Base-by-base conservation (phyloP, 805 yeast species). In the Maudiozyma saulgeensis region DNA sequence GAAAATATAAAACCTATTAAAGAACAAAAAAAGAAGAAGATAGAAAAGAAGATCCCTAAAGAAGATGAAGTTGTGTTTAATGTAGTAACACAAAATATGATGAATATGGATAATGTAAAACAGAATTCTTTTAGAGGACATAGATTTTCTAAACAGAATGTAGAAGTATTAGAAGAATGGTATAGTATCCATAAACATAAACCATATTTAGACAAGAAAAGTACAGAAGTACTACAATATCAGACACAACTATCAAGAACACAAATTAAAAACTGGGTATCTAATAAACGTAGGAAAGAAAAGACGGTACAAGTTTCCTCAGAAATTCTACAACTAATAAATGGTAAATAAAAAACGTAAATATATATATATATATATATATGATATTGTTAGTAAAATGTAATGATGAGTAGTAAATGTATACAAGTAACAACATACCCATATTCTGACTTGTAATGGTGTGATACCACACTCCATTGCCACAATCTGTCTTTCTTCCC, bases 211-310 rank as follows among this genome's bases (percentile, higher is more conserved):
- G 49, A 52, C 39, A 49, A 49, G 23, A 43, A 42, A 16, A 47
- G 53, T 40, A 32, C 54, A 13, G 45, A 38, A 35, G 47, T 45
- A 4, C 21, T 41, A 26, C 43, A 21, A 41, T 13, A 13, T 6
- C 31, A 41, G 16, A 60, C 64, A 18, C 39, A 45, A 7, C 47
- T 60, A 13, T 54, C 62, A 7, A 49, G 48, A 26, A 47, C 50
- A 15, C 64, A 61, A 46, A 53, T 61, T n/a, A 54, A 58, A 47
- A 59, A 61, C 39, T 61, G 64, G 64, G 50, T 59, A 13, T 56
- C 63, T 8, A 61, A 61, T 44, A 53, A 62, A 49, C 53, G 64
- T 40, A 52, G 64, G 45, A 59, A 58, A 50, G 54, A 55, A 39
- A 59, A 51, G 43, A 37, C 47, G 21, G 37, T 46, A 18, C 48